Conservation (phyloP, 306 rosid genomes). For the Alnus rubra region DNA sequence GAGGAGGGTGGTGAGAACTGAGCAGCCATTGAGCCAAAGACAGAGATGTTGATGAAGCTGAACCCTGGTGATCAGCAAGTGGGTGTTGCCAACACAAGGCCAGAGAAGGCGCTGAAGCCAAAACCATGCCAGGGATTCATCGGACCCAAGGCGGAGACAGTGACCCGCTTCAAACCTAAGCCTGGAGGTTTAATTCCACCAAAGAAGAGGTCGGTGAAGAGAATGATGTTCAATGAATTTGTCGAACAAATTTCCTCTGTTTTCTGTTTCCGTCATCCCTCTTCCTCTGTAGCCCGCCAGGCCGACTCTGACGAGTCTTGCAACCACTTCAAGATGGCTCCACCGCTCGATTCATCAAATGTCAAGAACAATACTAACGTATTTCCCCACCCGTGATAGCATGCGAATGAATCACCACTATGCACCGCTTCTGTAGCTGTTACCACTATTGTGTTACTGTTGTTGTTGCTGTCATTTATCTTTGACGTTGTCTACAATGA, state of each 20-base stretch:
- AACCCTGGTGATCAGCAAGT: neutral
- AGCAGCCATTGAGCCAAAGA: neutral
- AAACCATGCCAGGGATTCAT: neutral
- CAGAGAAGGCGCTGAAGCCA: neutral
- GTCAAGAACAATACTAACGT: neutral
- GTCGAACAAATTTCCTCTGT: neutral
- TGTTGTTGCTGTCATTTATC: no score
- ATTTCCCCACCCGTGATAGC: neutral
- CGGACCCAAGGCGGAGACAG: neutral
- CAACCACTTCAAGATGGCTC: no score
- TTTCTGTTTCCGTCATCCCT: neutral
- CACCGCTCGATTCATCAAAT: neutral
- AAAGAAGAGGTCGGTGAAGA: constrained; percentile 6
- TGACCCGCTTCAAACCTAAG: neutral
- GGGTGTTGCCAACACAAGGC: neutral
- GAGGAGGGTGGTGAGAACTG: neutral
- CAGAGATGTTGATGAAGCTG: neutral
- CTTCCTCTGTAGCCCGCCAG: neutral
- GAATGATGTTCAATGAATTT: neutral
- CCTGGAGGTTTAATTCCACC: neutral
- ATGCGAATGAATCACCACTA: no score
- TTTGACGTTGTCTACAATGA: no score
- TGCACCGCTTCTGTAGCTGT: no score
- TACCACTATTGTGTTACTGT: no score
- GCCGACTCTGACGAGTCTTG: neutral